Evolutionary conservation across 2,329 filamentous ascomycete species (phyloP).

Genomic region (Lecanicillium sp.): DNA sequence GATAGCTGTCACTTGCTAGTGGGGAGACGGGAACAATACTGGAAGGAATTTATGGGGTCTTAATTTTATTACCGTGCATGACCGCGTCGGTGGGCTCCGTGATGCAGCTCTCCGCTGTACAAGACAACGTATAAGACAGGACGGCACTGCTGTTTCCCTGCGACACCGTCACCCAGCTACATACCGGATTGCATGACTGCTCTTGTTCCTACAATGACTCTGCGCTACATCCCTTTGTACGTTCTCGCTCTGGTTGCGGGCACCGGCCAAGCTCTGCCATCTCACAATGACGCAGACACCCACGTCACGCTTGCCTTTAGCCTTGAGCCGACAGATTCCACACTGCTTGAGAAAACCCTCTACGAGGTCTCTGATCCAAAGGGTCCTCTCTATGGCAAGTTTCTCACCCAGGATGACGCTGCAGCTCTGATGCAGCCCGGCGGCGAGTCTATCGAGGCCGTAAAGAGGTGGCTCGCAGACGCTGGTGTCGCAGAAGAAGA

Average conservation of each 20-base stretch:
- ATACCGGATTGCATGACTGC: no score
- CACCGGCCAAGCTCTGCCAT: slow-evolving; percentile 8
- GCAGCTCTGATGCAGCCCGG: slow-evolving; percentile 39
- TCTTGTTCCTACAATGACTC: no score
- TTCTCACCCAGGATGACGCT: slow-evolving; percentile 40
- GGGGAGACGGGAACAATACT: no score
- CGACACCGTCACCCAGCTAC: no score
- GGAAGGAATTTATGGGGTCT: no score
- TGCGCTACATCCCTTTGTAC: neutral
- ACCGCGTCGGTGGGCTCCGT: no score
- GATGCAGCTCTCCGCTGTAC: no score
- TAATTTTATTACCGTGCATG: no score
- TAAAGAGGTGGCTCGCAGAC: slow-evolving; percentile 37
- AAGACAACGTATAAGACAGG: no score
- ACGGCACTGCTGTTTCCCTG: no score
- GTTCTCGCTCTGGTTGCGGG: neutral
- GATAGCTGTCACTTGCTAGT: no score
- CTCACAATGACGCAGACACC: slow-evolving; percentile 8
- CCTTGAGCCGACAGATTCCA: slow-evolving; percentile 16
- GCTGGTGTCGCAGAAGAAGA: slow-evolving; percentile 28
- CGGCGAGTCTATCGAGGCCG: slow-evolving; percentile 26
- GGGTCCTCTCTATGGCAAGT: slow-evolving; percentile 37
- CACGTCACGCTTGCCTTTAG: slow-evolving; percentile 21
- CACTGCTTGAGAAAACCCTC: slow-evolving; percentile 33
- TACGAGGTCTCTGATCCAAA: slow-evolving; percentile 41